Base-by-base conservation (phyloP, 495 filamentous ascomycete genomes). In the Neurospora sp. region DNA sequence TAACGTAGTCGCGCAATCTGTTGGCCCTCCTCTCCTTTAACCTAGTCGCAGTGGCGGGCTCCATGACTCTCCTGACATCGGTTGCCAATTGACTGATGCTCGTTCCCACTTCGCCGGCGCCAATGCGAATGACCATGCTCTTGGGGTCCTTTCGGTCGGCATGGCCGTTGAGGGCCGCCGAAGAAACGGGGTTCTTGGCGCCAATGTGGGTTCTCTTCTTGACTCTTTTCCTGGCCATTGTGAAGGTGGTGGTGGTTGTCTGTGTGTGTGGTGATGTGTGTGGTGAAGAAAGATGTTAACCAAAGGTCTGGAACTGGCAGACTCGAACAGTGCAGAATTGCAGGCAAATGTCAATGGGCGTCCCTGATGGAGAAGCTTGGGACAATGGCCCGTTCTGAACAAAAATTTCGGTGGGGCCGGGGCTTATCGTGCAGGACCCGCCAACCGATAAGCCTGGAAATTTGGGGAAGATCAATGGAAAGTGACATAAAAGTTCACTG, bases 41-140 rank as follows among this genome's bases (percentile, higher is more conserved):
- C 76, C 96, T 88, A 73, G 90, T 89, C 41, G 96, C 96, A 8
- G 96, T 99, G 37, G 93, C 91, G 0, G 96, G 96, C 80, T 98
- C 94, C 94, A 99, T 96, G 85, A 98, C 94, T 20, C 85, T 84
- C 71, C 96, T 89, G 31, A 98, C 92, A 84, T 99, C 96, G 75
- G 92, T 91, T 5, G 95, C 96, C 72, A 99, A 84, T 81, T 98
- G 94, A 78, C 89, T 95, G 73, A 99, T 87, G 82, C 92, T 96
- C 71, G 93, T 89, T 73, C 96, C 96, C 40, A 98, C 93, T 79
- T 97, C 93, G 75, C 93, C 91, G 78, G 93, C 96, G 76, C 96
- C 96, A 71, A 97, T 94, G 76, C 96, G 91, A 82, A 99, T 96
- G 70, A 99, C 96, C 96, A 99, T 98, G 77, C 91, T 94, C 86